These are phyloP conservation scores for Trametes elegans DNA, from an alignment of 768 basidiomycete genomes.

Conservation along the genomic window DNA sequence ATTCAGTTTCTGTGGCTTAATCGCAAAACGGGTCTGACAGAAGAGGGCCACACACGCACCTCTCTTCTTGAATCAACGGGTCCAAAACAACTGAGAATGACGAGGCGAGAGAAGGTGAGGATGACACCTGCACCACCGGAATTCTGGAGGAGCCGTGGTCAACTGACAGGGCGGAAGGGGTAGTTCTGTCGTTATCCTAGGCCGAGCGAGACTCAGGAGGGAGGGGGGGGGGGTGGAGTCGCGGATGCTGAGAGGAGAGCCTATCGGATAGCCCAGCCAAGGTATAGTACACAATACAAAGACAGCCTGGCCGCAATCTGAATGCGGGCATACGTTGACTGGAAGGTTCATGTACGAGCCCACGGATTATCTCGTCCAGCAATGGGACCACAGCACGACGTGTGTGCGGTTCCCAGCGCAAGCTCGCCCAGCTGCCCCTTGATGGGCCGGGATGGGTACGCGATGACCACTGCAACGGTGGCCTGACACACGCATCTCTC, in stretches of 20 bases:
- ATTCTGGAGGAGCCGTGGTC: not conserved
- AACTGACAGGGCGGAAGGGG: no score
- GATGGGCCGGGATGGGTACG: not conserved
- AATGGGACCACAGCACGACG: not conserved
- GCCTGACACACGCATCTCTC: not conserved
- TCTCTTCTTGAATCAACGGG: not conserved
- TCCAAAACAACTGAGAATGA: not conserved
- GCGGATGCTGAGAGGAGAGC: not conserved
- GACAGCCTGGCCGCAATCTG: not conserved
- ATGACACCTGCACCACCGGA: no score
- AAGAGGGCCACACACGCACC: not conserved
- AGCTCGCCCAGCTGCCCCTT: conserved; percentile 1
- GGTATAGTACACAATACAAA: conserved; percentile 5
- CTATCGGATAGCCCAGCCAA: not conserved
- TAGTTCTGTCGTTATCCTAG: not conserved
- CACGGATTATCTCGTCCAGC: not conserved
- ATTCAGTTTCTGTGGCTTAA: not conserved
- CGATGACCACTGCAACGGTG: conserved; percentile 9
- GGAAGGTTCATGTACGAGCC: not conserved
- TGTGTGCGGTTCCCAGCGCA: conserved; percentile 7
- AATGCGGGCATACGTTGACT: not conserved
- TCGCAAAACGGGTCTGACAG: not conserved
- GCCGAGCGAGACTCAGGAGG: not conserved
- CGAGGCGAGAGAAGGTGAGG: not conserved
- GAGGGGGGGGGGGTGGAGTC: not conserved